Evolutionary conservation across 140 eudicot species (phyloP), one percentile per base, ranked within the genome.

Genomic region (Cichorium intybus): DNA sequence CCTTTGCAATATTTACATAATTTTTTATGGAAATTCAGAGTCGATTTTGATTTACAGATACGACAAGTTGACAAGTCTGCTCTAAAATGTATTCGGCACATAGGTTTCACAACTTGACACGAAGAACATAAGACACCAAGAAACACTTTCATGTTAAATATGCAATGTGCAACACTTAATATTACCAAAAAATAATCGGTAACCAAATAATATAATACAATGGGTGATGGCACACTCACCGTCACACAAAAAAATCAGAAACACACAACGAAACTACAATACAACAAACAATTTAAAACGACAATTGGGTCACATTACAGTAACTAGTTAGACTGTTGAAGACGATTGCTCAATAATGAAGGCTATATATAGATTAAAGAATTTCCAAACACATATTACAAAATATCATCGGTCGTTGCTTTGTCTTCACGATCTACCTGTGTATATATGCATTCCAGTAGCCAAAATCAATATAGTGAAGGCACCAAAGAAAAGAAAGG

Each of bases 401-500:
- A 34, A 64, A 47, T 6, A 49, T 50, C 21, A 11, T 34, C 34
- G 3, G 8, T 34, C 2, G 15, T 33, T 24, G 10, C 12, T 27
- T 62, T 31, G 16, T 22, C 22, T 26, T 64, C 47, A 47, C 4
- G 67, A 56, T 66, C 48, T 49, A 0, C 82, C 74, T 0, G 78
- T 77, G 55, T 48, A 71, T 27, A 85, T 81, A 68, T 85, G 92
- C 29, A 81, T 57, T 18, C 85, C 88, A 5, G 82, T 72, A 7
- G 83, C 88, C 54, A 85, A 45, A 72, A 83, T 85, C 54, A 85
- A 62, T 37, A 85, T 75, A 24, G 88, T 81, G 22, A 78, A 74
- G 10, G 82, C 75, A 6, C 76, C 80, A 11, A 81, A 78, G 71
- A 62, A 85, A 28, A 81, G 58, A 33, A 81, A 10, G 1, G 93